Evolutionary conservation across 176 grass and related monocot species (phyloP), one percentile per base, ranked within the genome.

Genomic region (Pontederia paniculata): DNA sequence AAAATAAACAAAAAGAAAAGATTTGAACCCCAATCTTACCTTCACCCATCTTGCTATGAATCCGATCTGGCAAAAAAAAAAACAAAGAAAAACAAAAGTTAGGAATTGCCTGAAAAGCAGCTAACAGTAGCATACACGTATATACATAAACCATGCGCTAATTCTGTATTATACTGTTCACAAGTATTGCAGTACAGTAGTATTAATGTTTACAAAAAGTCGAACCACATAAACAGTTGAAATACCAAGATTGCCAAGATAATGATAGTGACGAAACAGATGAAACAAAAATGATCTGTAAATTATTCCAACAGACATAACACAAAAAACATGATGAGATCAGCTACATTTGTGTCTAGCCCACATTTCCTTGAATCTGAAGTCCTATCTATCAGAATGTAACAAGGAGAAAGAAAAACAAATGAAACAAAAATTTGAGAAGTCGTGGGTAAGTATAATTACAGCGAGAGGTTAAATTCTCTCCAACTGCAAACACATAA

Each of bases 381-480:
- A 55, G 12, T 9, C 22, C 11, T 12, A 18, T 21, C 8, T 22
- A 55, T 20, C 7, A 55, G 18, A 55, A 55, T 5, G 19, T 17
- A 55, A 12, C 20, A 55, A 18, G 10, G 13, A 7, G 19, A 21
- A 55, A 17, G 12, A 17, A 7, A 23, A 21, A 11, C 53, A 55
- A 14, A 18, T 42, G 20, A 6, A 22, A 68, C 45, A 21, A 44
- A 47, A 25, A 70, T 45, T 12, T 44, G 21, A 22, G 18, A 52
- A 69, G 42, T 22, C 20, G n/a, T 19, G 42, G n/a, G 41, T 56
- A 55, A 56, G 52, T 17, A 17, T 44, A 46, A 56, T 69, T 69
- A 69, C 66, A 69, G 66, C 52, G 52, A 69, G 66, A 69, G 12
- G 66, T 69, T 43, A 56, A 69, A 56, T 69, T 68, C n/a, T 68